Percentiles rank a stretch among this genome's conserved stretches.
phyloP scores from a whole-genome alignment of 139 green algal species.

The Pleodorina starrii region DNA sequence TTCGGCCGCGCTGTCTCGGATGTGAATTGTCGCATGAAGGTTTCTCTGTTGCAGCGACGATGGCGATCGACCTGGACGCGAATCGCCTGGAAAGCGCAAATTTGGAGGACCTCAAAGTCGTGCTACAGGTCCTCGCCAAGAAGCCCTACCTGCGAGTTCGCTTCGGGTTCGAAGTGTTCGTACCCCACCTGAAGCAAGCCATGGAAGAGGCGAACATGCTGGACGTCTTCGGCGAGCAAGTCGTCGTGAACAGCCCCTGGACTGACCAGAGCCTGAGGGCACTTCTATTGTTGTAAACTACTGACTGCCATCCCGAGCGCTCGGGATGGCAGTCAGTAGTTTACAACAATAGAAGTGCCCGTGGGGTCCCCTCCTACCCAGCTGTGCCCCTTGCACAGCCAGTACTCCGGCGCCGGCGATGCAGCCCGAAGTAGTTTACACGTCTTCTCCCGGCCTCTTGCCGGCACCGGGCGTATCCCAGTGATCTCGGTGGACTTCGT shows the following conservation, averaged over 20 bases:
- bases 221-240: slow-evolving; percentile 14
- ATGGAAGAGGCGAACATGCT: slow-evolving; percentile 14
- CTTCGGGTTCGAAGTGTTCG: slow-evolving; percentile 16
- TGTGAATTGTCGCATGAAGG: slow-evolving; percentile 5
- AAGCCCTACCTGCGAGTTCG: neutral
- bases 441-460: too few relatives aligned
- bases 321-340: too few relatives aligned
- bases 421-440: too few relatives aligned
- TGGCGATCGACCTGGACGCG: slow-evolving; percentile 27
- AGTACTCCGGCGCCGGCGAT: too few relatives aligned
- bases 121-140: slow-evolving; percentile 21
- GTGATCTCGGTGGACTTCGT: too few relatives aligned
- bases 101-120: neutral
- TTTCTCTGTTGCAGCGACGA: neutral
- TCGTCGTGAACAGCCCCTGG: slow-evolving; percentile 23
- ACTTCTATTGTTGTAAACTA: too few relatives aligned
- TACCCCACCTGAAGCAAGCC: slow-evolving; percentile 19
- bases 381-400: too few relatives aligned
- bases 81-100: slow-evolving; percentile 16
- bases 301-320: too few relatives aligned
- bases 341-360: too few relatives aligned
- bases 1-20: neutral
- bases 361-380: too few relatives aligned
- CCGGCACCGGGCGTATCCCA: too few relatives aligned
- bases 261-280: slow-evolving; percentile 1